Percentiles rank a stretch among this genome's conserved stretches.
These are phyloP conservation scores for Beauveria sp. DNA, from an alignment of 2,329 filamentous ascomycete genomes.

Conservation along the genomic window DNA sequence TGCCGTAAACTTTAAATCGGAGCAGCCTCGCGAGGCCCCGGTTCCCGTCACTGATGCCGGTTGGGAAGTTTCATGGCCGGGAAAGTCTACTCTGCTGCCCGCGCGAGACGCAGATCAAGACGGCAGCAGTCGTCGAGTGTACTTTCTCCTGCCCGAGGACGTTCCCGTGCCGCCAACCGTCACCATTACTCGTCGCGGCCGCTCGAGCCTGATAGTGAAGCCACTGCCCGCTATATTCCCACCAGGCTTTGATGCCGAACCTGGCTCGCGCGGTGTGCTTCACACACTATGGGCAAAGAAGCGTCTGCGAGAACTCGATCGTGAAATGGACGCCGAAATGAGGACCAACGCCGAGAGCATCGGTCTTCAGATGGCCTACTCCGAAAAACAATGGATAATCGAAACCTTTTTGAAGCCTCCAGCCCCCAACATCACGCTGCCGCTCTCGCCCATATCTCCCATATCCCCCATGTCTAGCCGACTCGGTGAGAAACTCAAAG, in stretches of 20 bases:
- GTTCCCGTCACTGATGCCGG: constrained; percentile 15
- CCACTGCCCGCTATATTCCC: constrained; percentile 84
- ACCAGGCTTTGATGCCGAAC: constrained; percentile 61
- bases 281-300: constrained; percentile 90
- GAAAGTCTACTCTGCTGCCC: constrained; percentile 65
- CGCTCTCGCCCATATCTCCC: constrained; percentile 56
- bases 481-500: constrained; percentile 71
- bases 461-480: constrained; percentile 58
- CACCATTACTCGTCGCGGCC: constrained; percentile 46
- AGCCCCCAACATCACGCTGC: constrained; percentile 18
- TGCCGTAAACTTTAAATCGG: background rate
- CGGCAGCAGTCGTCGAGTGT: constrained; percentile 52
- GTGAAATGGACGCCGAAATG: constrained; percentile 69
- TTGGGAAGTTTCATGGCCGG: constrained; percentile 80
- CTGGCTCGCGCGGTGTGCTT: constrained; percentile 71
- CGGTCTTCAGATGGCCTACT: constrained; percentile 72
- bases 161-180: constrained; percentile 65
- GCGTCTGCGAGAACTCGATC: constrained; percentile 64
- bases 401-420: constrained; percentile 52
- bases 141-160: constrained; percentile 72
- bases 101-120: constrained; percentile 36
- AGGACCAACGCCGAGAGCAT: constrained; percentile 71
- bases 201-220: constrained; percentile 52
- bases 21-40: constrained; percentile 12
- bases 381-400: constrained; percentile 81